Evolutionary conservation across 192 early-diverging fungal species (phyloP), one percentile per base, ranked within the genome.

Genomic region (Linnemannia elongata): DNA sequence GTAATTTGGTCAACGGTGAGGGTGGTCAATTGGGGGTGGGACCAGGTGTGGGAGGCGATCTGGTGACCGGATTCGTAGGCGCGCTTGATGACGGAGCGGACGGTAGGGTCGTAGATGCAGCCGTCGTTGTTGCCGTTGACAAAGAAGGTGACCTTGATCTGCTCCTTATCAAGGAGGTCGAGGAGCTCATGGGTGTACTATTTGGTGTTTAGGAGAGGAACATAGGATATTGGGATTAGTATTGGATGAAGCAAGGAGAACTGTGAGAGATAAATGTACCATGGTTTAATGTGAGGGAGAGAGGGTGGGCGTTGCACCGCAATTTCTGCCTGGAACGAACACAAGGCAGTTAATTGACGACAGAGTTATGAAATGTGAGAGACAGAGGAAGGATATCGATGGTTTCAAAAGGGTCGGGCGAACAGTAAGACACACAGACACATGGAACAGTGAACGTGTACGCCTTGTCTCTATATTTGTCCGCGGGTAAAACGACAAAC

Each of bases 71-170:
- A 82, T 7, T 90, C 68, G 83, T 81, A 89, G 52, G 89, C 89
- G 24, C 89, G 85, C 55, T 85, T 83, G 55, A 96, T 44, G 45
- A 91, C 71, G 12, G 92, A 72, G 38, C 80, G 83, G 60, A 85
- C 91, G 0, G 90, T 88, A 44, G 90, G 78, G 38, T 88, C 72
- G 68, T 91, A 82, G 42, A 92, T 89, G 63, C 88, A 89, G 9
- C 47, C 66, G 3, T 70, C 82, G 75, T 91, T 85, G 38, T 85
- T 68, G 15, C 95, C 95, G 57, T 92, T 89, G 24, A 96, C 92
- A 79, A 92, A 95, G 85, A 96, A 96, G 3, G 95, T 95, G 1
- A 90, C 94, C 80, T 94, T 95, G 57, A 94, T 78, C 60, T 90
- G 78, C 24, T 83, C 78, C 63, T 85, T 47, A 27, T 92, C 85